Evolutionary conservation across 106 monocot genomes (phyloP), one percentile per base, ranked within the genome.

Genomic region (Acorus calamus): DNA sequence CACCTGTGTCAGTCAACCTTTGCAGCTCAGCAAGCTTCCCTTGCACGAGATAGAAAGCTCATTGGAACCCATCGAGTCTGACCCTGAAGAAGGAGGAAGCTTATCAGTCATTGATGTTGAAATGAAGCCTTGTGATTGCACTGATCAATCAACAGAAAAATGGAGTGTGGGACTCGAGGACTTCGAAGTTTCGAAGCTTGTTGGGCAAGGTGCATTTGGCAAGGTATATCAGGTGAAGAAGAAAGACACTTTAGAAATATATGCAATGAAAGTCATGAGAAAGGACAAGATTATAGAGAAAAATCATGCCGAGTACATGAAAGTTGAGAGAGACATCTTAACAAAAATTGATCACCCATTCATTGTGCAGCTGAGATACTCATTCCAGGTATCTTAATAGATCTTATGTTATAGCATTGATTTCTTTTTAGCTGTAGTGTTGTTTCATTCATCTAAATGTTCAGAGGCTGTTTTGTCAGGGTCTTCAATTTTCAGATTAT

Each of bases 41-140:
- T 73, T 86, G 53, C 81, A 73, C 65, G 82, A 87, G 50, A 74
- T 77, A 50, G 82, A 93, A 9, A 78, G 63, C 53, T 76, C 80
- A 11, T 67, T 81, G 71, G 87, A 87, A 4, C 73, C 79, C 44
- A 41, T 76, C 41, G 87, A 85, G 56, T 66, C 66, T 59, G 42
- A 72, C 11, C 66, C 65, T 47, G 71, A 47, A 58, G 80, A 79
- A 14, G 56, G 48, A 62, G 78, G 49, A 62, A 43, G 50, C n/a
- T 6, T 11, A 55, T 55, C 56, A 6, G 10, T 7, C 44, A 14
- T 47, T 53, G 54, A 42, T 46, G 5, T 52, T 47, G 73, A 82
- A 58, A 67, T 72, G 47, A 53, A 3, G 0, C 43, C 3, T 3
- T 49, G 49, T 47, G 13, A 43, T 7, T 8, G 47, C 61, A 71